Evolutionary conservation across 352 stramenopile species (phyloP).

Genomic region (Hyaloperonospora brassicae): DNA sequence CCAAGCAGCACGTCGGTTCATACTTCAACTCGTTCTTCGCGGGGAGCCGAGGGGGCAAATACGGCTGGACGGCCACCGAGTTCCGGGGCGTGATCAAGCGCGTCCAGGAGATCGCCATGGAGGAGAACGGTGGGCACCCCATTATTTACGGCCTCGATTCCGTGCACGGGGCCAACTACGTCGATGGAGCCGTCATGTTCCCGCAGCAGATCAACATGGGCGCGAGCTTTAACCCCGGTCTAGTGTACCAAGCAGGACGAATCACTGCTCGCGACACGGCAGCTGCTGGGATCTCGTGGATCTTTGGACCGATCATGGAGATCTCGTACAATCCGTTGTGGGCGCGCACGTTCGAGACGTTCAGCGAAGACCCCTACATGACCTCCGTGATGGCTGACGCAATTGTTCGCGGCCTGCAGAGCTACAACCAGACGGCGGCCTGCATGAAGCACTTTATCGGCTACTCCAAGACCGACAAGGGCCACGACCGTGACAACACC

Average conservation of each 20-base stretch:
- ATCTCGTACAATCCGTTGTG: constrained; percentile 76
- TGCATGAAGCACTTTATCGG: constrained; percentile 81
- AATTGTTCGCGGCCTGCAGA: constrained; percentile 66
- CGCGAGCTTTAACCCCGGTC: constrained; percentile 71
- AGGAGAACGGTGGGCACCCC: constrained; percentile 43
- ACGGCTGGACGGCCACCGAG: constrained; percentile 41
- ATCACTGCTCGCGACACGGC: constrained; percentile 72
- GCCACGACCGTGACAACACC: constrained; percentile 10
- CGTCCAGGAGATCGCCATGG: constrained; percentile 61
- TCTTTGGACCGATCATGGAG: constrained; percentile 78
- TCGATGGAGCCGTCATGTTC: constrained; percentile 63
- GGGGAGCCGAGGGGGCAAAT: constrained; percentile 19
- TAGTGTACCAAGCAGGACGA: constrained; percentile 44
- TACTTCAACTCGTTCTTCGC: constrained; percentile 70
- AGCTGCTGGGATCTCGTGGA: constrained; percentile 71
- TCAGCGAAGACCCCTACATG: constrained; percentile 81
- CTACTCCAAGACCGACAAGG: constrained; percentile 33
- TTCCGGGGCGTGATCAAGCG: constrained; percentile 50
- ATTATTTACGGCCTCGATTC: constrained; percentile 82
- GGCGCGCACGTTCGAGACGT: constrained; percentile 85
- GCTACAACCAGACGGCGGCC: constrained; percentile 41
- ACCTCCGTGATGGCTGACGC: constrained; percentile 53
- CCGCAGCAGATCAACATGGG: constrained; percentile 80
- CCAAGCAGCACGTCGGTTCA: constrained; percentile 62
- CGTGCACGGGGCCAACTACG: constrained; percentile 79